phyloP scores from a whole-genome alignment of 768 basidiomycete genomes.

The Polyporus arcularius region DNA sequence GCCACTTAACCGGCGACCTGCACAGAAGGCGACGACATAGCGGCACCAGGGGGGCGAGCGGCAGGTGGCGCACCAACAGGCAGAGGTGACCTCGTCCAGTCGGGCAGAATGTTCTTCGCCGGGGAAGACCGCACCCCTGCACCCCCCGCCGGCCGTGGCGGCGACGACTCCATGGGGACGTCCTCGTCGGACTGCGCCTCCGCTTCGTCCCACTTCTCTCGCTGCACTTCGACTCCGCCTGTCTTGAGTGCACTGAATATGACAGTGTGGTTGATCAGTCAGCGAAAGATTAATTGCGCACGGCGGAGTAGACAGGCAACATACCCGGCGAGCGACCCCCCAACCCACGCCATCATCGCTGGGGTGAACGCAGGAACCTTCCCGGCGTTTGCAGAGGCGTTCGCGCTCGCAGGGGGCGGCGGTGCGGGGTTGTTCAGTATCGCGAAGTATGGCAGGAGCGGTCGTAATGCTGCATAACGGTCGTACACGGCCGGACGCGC shows the following conservation, averaged over 20 bases:
- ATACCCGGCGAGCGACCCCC: constrained; percentile 90
- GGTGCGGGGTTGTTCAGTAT: constrained; percentile 86
- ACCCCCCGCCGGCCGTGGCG: constrained; percentile 12
- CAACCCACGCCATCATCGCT: constrained; percentile 85
- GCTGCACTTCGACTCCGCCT: constrained; percentile 75
- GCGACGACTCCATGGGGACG: constrained; percentile 32
- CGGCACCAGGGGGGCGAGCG: constrained; percentile 16
- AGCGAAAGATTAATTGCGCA: not conserved
- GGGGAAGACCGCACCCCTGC: constrained; percentile 28
- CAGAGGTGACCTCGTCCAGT: constrained; percentile 76
- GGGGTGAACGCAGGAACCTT: constrained; percentile 88
- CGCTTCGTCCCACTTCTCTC: constrained; percentile 87
- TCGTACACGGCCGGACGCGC: constrained; percentile 59
- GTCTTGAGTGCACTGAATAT: constrained; percentile 74
- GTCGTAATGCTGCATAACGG: constrained; percentile 72
- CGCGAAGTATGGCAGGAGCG: constrained; percentile 70
- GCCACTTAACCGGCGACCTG: constrained; percentile 3
- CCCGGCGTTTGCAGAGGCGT: constrained; percentile 66
- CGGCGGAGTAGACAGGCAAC: constrained; percentile 29
- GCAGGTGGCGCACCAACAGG: constrained; percentile 66
- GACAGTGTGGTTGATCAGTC: not conserved
- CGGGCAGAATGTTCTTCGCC: constrained; percentile 60
- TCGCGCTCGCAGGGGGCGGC: constrained; percentile 44
- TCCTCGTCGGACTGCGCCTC: constrained; percentile 44
- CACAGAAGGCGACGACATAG: constrained; percentile 21